phyloP scores from a whole-genome alignment of 2,329 filamentous ascomycete genomes.

The Xylariaceae sp. region DNA sequence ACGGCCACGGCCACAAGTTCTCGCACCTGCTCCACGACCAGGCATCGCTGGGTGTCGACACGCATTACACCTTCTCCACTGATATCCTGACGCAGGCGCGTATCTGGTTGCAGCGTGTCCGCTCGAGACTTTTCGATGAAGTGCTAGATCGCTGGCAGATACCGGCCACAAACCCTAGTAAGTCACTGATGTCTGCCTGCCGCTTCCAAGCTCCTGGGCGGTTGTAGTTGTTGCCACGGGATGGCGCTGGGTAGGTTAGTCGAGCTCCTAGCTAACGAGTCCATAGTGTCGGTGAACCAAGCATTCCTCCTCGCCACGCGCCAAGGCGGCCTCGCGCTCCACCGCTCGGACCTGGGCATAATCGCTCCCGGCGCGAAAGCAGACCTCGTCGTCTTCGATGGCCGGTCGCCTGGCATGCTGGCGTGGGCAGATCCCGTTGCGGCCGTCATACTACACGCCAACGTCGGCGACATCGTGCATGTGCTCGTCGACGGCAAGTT shows the following conservation, averaged over 20 bases:
- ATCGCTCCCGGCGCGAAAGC: constrained; percentile 49
- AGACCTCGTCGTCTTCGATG: constrained; percentile 51
- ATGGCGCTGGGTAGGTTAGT: background rate
- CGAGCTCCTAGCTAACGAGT: background rate
- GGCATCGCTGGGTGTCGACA: constrained; percentile 51
- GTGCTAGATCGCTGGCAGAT: constrained; percentile 41
- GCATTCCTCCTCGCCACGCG: constrained; percentile 54
- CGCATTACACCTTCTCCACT: constrained; percentile 48
- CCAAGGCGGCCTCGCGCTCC: constrained; percentile 48
- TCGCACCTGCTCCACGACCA: constrained; percentile 47
- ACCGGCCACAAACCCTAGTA: constrained; percentile 43
- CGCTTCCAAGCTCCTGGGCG: background rate
- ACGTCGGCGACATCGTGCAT: constrained; percentile 47
- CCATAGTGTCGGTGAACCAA: constrained; percentile 45
- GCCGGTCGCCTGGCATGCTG: constrained; percentile 44
- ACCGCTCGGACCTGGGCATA: constrained; percentile 48
- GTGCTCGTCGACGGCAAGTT: constrained; percentile 49
- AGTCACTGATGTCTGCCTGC: background rate
- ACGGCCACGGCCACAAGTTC: constrained; percentile 48
- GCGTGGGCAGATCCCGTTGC: constrained; percentile 55
- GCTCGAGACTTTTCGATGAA: constrained; percentile 38
- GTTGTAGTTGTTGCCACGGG: background rate
- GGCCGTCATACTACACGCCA: constrained; percentile 52
- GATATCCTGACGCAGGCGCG: constrained; percentile 51
- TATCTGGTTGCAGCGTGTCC: constrained; percentile 48